A percentile compares a stretch with the other conserved stretches of the same genome.
Evolutionary conservation across 768 basidiomycete genomes (phyloP).

Genomic region (Auricularia heimuer): DNA sequence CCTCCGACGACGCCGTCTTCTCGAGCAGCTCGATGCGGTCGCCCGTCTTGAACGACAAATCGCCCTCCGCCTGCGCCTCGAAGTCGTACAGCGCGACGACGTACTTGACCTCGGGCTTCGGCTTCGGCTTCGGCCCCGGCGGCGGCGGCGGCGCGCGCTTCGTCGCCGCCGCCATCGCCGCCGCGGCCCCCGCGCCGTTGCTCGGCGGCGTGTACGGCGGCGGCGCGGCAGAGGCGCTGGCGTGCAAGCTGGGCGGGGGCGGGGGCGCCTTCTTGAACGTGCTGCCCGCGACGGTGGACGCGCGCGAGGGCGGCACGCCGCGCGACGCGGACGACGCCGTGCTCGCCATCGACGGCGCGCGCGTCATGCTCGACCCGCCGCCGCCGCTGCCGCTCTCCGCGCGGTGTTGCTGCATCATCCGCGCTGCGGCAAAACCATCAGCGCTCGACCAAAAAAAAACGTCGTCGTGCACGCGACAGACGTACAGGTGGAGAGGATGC

Average conservation of each 20-base stretch:
- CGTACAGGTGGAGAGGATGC: constrained; percentile 79
- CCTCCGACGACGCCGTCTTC: constrained; percentile 70
- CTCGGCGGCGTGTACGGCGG: constrained; percentile 34
- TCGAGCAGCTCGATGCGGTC: constrained; percentile 88
- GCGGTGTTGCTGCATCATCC: constrained; percentile 52
- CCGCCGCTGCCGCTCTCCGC: not conserved
- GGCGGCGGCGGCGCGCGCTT: constrained; percentile 87
- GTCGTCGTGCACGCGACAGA: constrained; percentile 9
- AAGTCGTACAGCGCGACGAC: constrained; percentile 95
- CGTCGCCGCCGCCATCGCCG: constrained; percentile 33
- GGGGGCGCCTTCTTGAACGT: constrained; percentile 31
- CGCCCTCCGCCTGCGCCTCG: constrained; percentile 86
- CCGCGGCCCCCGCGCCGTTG: constrained; percentile 13
- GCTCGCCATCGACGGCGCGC: constrained; percentile 3
- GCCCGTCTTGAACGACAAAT: constrained; percentile 80
- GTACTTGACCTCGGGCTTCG: constrained; percentile 60
- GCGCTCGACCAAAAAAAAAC: not conserved
- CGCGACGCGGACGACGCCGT: not conserved
- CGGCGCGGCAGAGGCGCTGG: constrained; percentile 39
- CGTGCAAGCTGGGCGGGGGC: constrained; percentile 27
- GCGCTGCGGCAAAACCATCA: constrained; percentile 33
- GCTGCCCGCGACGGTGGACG: not conserved
- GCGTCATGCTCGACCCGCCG: not conserved
- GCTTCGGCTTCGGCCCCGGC: constrained; percentile 83
- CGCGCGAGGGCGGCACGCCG: not conserved